phyloP scores from a whole-genome alignment of 306 rosid genomes.

The Morella rubra region DNA sequence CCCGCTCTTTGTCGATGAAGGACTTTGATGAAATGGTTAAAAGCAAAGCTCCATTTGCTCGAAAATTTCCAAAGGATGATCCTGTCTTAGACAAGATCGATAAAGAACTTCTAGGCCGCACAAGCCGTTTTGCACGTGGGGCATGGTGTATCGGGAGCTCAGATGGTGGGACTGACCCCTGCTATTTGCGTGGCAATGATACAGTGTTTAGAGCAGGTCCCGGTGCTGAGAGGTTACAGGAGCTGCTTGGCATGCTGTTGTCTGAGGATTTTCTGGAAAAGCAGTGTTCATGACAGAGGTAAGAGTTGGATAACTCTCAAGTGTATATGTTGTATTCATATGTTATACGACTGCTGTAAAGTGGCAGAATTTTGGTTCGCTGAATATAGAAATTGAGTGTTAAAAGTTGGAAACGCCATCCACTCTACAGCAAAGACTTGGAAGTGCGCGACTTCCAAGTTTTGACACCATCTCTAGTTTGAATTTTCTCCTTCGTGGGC shows the following conservation, averaged over 20 bases:
- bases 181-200: slow-evolving; percentile 67
- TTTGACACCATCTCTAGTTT: not conserved
- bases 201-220: slow-evolving; percentile 70
- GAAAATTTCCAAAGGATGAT: slow-evolving; percentile 80
- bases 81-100: slow-evolving; percentile 86
- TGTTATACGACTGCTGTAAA: slow-evolving; percentile 40
- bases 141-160: slow-evolving; percentile 81
- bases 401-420: slow-evolving; percentile 30
- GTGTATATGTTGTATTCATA: slow-evolving; percentile 59
- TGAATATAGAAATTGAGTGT: slow-evolving; percentile 21
- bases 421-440: slow-evolving; percentile 33
- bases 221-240: slow-evolving; percentile 69
- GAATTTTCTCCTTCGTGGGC: slow-evolving; percentile 11
- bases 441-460: slow-evolving; percentile 15
- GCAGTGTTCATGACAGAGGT: slow-evolving; percentile 62
- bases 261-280: slow-evolving; percentile 62
- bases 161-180: slow-evolving; percentile 69
- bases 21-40: slow-evolving; percentile 77
- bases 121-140: slow-evolving; percentile 66
- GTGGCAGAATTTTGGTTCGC: slow-evolving; percentile 37
- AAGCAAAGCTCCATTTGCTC: slow-evolving; percentile 87
- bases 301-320: slow-evolving; percentile 32
- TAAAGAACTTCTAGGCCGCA: slow-evolving; percentile 73
- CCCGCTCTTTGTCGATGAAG: slow-evolving; percentile 62
- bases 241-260: slow-evolving; percentile 53